Evolutionary conservation across 2,329 filamentous ascomycete species (phyloP), one percentile per base, ranked within the genome.

Genomic region (Cladosporium austrohemisphaericum): DNA sequence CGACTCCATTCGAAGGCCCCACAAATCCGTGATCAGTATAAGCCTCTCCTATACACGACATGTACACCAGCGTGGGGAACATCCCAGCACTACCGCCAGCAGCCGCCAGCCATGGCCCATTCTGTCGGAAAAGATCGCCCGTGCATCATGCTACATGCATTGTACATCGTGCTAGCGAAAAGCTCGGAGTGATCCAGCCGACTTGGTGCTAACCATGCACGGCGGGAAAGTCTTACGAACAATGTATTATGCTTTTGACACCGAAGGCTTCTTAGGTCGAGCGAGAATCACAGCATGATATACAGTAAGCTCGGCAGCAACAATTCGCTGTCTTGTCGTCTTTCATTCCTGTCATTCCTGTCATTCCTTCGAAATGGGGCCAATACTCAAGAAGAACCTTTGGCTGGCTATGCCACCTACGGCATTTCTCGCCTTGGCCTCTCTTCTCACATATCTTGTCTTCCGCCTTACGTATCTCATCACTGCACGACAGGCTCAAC

Each of bases 381-480:
- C 44, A 14, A 13, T 13, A 6, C 23, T 38, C 13, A 37, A 31
- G 26, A 29, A 33, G 20, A 38, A 26, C 26, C 23, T 47, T 6
- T 47, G 44, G 44, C 31, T 37, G 44, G 44, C 44, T 14, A 47
- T 47, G 44, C 44, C 44, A 10, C 44, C 44, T 13, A 47, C 44
- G 19, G 44, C 44, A 20, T 38, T 47, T 8, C 25, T 47, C 13
- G 38, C 33, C 18, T 25, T 47, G 9, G 33, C 44, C 5, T 37
- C 44, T 3, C 11, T 47, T 10, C 16, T 47, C 13, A 47, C 44
- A 5, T 47, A 47, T 47, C 44, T 47, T 22, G 44, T 38, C 16
- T 47, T 47, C 11, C 44, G 44, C 22, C 13, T 47, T 20, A 18
- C 29, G 4, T 47, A 38, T 7, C 44, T 47, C 23, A 23, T 19